Percentiles rank a stretch among this genome's conserved stretches.
phyloP scores from a whole-genome alignment of 768 basidiomycete species.

The Mycena rebaudengoi region DNA sequence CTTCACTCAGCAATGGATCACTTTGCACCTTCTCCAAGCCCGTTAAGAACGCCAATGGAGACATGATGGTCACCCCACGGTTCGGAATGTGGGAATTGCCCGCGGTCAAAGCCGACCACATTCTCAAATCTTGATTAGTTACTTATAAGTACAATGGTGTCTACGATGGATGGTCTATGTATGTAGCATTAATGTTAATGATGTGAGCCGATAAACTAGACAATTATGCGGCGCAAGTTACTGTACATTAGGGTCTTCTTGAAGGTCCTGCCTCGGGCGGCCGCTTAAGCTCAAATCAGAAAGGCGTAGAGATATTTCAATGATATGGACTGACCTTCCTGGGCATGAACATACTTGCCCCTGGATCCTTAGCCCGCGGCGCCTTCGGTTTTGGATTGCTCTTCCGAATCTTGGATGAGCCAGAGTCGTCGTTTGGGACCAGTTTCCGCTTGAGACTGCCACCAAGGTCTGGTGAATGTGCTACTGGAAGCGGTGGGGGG shows the following conservation, averaged over 20 bases:
- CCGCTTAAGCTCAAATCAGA: not conserved
- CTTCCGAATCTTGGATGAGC: conserved; percentile 11
- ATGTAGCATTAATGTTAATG: not conserved
- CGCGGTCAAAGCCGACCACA: conserved; percentile 57
- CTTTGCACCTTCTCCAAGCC: conserved; percentile 93
- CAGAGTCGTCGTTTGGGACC: not conserved
- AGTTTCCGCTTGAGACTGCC: conserved; percentile 35
- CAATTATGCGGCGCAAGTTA: conserved; percentile 11
- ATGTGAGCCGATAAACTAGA: not conserved
- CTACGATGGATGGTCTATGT: conserved; percentile 8
- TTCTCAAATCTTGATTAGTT: conserved; percentile 16
- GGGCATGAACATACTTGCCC: conserved; percentile 66
- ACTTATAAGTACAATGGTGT: conserved; percentile 3
- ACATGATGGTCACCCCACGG: conserved; percentile 79
- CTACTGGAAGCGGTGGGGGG: conserved; percentile 1
- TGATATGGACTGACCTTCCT: conserved; percentile 47
- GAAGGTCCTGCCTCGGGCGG: too few relatives aligned
- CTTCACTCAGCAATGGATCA: conserved; percentile 77
- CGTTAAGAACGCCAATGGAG: conserved; percentile 70
- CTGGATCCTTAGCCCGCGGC: conserved; percentile 47
- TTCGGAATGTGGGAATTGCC: conserved; percentile 95
- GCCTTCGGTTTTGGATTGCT: conserved; percentile 22
- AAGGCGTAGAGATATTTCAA: not conserved
- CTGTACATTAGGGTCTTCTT: not conserved
- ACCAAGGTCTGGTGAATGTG: conserved; percentile 22